Conservation (phyloP, 1,284 basidiomycete genomes). For the Dichomitus squalens region DNA sequence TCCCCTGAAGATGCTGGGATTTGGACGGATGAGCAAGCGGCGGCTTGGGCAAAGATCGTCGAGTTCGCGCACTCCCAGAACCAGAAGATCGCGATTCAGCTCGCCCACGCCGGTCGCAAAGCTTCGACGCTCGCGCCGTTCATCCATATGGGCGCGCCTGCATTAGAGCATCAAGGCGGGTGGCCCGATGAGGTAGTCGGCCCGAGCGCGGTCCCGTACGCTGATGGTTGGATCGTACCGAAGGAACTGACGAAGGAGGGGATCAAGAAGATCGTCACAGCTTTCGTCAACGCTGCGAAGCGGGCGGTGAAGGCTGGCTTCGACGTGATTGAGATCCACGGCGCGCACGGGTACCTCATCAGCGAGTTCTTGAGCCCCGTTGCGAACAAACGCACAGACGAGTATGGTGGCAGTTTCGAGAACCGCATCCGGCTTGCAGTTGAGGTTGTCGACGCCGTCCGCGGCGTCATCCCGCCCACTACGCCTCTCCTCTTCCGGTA, state of each 20-base stretch:
- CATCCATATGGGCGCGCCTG: conserved; percentile 42
- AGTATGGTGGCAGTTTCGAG: conserved; percentile 59
- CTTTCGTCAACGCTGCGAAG: conserved; percentile 62
- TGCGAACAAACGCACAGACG: conserved; percentile 58
- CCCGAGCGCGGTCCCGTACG: conserved; percentile 61
- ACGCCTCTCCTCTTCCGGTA: conserved; percentile 73
- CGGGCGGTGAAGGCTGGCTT: conserved; percentile 53
- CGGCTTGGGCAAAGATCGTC: conserved; percentile 65
- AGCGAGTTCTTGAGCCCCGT: conserved; percentile 54
- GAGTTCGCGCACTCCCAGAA: conserved; percentile 68
- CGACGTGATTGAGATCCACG: conserved; percentile 40
- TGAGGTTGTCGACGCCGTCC: conserved; percentile 49
- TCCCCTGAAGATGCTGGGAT: conserved; percentile 71
- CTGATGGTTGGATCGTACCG: conserved; percentile 49
- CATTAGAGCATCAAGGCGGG: conserved; percentile 49
- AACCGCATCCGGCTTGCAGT: conserved; percentile 54
- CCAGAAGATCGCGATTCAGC: conserved; percentile 71
- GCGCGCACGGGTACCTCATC: conserved; percentile 43
- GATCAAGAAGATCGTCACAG: conserved; percentile 60
- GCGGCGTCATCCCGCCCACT: conserved; percentile 51
- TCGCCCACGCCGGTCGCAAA: conserved; percentile 80
- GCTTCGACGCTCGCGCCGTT: conserved; percentile 67
- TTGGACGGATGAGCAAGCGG: conserved; percentile 74
- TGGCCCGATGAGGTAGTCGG: conserved; percentile 57
- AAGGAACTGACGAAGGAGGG: conserved; percentile 55